Base-by-base conservation (phyloP, 768 basidiomycete species). In the Russula lepida region DNA sequence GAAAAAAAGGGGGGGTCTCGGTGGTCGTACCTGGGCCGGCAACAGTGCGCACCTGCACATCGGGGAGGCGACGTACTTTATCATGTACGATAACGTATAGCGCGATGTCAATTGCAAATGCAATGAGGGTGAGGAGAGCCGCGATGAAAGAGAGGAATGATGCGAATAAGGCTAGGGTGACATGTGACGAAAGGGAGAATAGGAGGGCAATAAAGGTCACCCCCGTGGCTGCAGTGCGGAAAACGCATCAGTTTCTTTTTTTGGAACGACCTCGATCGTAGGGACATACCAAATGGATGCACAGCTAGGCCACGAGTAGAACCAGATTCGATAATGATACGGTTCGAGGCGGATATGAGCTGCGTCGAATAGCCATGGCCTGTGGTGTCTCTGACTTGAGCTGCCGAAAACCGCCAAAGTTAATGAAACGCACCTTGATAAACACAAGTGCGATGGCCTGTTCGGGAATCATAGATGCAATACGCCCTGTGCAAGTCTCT, bases 271-370 rank as follows among this genome's bases (percentile, higher is more conserved):
- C 51, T 35, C 32, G 12, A 33, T 12, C 12, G 15, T 23, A 44
- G 37, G 23, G 33, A 49, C 54, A 8, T 65, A 88, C 89, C 88
- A 56, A 89, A 81, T 19, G 89, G 88, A 66, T 89, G 87, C 30
- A 89, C 76, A 2, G 82, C 86, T 9, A 91, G 79, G 4, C 88
- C 89, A 41, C 81, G 81, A 8, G 89, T 92, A 85, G 86, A 88
- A 1, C 82, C 78, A 0, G 81, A 67, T 4, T 71, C 77, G 58
- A 88, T 78, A 50, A 70, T 73, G n/a, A 78, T 72, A 41, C 64
- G 76, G 48, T 71, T 71, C 4, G 74, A 64, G 48, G 75, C 74
- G n/a, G 68, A 69, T 25, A 74, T 39, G 65, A 77, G 76, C n/a
- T 70, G 64, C 64, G 85, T 66, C 48, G 73, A 71, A 69, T 90